A percentile compares a stretch with the other conserved stretches of the same genome.
Conservation (phyloP, 192 early-diverging fungal species). For the Coemansia sp. region DNA sequence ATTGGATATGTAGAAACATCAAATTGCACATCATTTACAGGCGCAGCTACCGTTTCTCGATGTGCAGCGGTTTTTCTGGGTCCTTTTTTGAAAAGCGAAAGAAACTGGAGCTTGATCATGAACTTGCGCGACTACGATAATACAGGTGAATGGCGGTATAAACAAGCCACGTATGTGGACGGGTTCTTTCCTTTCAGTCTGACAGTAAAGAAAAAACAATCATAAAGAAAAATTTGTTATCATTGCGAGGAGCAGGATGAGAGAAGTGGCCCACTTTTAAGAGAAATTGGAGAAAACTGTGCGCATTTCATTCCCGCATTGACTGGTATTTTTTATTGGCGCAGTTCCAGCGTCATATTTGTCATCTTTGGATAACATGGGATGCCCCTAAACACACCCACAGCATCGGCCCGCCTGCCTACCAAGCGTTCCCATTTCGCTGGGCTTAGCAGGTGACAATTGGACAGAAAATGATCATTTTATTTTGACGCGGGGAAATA, state of each 20-base stretch:
- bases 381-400: background rate
- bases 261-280: background rate
- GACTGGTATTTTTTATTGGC: constrained; percentile 17
- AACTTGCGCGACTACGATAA: background rate
- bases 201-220: constrained; percentile 7
- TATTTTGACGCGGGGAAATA: constrained; percentile 8
- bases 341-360: constrained; percentile 8
- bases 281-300: background rate
- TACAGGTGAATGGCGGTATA: constrained; percentile 3
- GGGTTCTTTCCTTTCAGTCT: constrained; percentile 1
- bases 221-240: background rate
- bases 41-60: background rate
- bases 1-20: background rate
- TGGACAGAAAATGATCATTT: constrained; percentile 1
- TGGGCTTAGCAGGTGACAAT: constrained; percentile 1
- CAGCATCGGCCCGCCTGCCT: background rate
- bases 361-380: background rate
- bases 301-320: background rate
- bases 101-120: constrained; percentile 25
- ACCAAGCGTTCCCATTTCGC: background rate
- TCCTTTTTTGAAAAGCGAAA: constrained; percentile 20
- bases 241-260: background rate
- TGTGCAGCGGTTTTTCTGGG: background rate
- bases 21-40: background rate
- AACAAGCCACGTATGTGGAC: constrained; percentile 1